phyloP scores from a whole-genome alignment of 2,329 filamentous ascomycete species.

The Trichoderma afroharzianum region DNA sequence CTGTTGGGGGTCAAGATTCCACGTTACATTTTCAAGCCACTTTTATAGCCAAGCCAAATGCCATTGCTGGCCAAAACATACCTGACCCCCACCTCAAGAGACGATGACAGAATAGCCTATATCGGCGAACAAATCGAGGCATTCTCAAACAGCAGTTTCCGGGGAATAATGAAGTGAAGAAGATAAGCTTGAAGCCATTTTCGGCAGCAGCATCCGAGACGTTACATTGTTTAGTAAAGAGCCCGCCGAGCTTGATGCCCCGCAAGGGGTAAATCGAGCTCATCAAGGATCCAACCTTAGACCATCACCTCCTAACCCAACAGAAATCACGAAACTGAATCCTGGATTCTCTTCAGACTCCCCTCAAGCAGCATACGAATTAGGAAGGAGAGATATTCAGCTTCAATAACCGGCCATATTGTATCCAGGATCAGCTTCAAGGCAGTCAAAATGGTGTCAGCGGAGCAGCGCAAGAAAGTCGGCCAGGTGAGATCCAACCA shows the following conservation, averaged over 20 bases:
- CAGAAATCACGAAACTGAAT: neutral
- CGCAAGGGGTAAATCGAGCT: neutral
- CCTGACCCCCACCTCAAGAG: constrained; percentile 3
- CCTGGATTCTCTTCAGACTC: neutral
- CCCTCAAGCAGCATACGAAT: neutral
- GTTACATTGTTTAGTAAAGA: constrained; percentile 11
- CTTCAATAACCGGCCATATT: neutral
- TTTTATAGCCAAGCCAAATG: neutral
- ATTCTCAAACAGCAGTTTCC: neutral
- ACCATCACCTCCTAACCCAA: neutral
- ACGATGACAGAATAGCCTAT: neutral
- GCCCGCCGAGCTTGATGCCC: neutral
- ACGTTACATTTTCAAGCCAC: constrained; percentile 14
- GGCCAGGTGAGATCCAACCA: constrained; percentile 14
- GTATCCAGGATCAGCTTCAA: neutral
- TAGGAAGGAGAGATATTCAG: neutral
- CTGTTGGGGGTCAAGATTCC: constrained; percentile 4
- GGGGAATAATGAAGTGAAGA: neutral
- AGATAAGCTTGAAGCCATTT: neutral
- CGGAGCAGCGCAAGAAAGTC: constrained; percentile 19
- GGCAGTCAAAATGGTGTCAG: constrained; percentile 11
- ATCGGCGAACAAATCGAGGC: neutral
- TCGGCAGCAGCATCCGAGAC: neutral
- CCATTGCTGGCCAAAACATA: neutral
- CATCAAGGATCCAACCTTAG: neutral